Base-by-base conservation (phyloP, 1,284 basidiomycete species). In the Mycosarcoma maydis region DNA sequence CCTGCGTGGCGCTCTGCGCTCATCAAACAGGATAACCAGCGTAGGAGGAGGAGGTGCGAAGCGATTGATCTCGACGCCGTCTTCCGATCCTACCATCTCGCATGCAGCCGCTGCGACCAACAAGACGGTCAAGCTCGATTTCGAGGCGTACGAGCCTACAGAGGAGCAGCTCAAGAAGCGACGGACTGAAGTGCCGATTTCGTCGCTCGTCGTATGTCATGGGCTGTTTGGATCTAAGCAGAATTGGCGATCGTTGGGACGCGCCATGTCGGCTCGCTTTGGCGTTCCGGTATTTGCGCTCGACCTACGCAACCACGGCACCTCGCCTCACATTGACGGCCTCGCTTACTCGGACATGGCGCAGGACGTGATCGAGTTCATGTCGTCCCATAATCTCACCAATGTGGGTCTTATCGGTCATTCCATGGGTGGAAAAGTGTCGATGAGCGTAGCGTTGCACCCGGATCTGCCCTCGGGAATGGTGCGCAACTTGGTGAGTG, bases 381-480 rank as follows among this genome's bases (percentile, higher is more conserved):
- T 86, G 54, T 32, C 76, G 5, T 75, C 83, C 22, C 78, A 82
- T 3, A 67, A 77, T 4, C 75, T 86, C 8, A 65, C 59, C 10
- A 72, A 89, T n/a, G 85, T 91, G 22, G 86, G 88, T 0, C 85
- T 94, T 3, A 84, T 92, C 7, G 92, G 92, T 0, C 92, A 93
- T 76, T 93, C 91, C 2, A 92, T 94, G 90, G 92, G 92, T 55
- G 92, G 92, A 13, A 94, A 94, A 82, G 90, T 88, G 1, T 90
- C 89, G 0, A 92, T 92, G 90, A 80, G 89, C 1, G 83, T 91
- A 26, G 91, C 92, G 0, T 86, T 94, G 20, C 80, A 83, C 52
- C 85, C 75, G 83, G 86, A 26, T 78, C 16, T 83, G 82, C 41
- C 82, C 85, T 3, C 81, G 16, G 26, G 53, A 36, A 44, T 51